Percentiles rank a stretch among this genome's conserved stretches.
Conservation (phyloP, 1,284 basidiomycete genomes). For the Xanthoconium separans region DNA sequence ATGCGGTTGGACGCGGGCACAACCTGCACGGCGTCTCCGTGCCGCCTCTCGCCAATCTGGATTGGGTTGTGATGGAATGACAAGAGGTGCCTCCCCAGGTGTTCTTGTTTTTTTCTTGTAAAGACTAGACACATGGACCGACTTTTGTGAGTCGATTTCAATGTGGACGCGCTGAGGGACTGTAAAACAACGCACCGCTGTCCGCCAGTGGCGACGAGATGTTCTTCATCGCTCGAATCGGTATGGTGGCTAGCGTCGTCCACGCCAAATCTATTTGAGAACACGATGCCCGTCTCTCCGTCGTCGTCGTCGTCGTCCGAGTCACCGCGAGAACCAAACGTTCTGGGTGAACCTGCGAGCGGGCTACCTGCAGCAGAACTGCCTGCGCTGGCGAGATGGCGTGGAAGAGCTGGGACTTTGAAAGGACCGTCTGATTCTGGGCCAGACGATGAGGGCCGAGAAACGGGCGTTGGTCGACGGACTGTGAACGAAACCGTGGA, state of each 20-base stretch:
- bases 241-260: conserved; percentile 27
- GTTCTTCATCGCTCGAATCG: conserved; percentile 63
- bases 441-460: conserved; percentile 57
- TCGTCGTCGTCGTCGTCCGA: conserved; percentile 32
- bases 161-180: neutral
- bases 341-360: conserved; percentile 46
- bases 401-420: conserved; percentile 59
- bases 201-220: conserved; percentile 65
- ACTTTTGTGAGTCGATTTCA: conserved; percentile 27
- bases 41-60: conserved; percentile 85
- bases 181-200: conserved; percentile 68
- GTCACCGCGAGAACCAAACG: conserved; percentile 40
- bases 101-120: conserved; percentile 43
- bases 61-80: conserved; percentile 83
- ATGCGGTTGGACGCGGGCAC: conserved; percentile 14
- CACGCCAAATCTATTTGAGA: conserved; percentile 18
- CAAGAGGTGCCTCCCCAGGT: conserved; percentile 58
- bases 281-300: conserved; percentile 27
- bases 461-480: conserved; percentile 63
- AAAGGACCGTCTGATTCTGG: conserved; percentile 57
- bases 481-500: conserved; percentile 73
- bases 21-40: conserved; percentile 44
- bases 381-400: conserved; percentile 38
- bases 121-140: conserved; percentile 34
- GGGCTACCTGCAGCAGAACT: conserved; percentile 55